Evolutionary conservation across 352 stramenopile genomes (phyloP), one percentile per base, ranked within the genome.

Genomic region (Phytophthora chlamydospora): DNA sequence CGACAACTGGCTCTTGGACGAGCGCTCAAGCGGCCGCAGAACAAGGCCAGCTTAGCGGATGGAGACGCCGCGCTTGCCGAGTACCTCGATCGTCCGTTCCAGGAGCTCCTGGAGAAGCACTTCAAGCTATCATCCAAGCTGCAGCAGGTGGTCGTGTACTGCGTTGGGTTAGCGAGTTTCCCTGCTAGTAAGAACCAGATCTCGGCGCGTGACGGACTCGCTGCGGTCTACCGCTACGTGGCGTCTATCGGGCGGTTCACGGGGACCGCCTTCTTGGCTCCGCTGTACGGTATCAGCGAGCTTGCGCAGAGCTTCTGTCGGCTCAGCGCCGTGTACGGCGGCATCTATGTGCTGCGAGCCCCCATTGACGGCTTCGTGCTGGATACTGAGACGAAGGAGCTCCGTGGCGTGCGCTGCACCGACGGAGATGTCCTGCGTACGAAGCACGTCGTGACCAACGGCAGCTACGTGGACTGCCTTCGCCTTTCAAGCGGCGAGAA

Each of bases 301-400:
- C 68, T 97, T 27, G 75, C 86, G 1, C 90, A 97, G 73, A 91
- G 81, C 40, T 97, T 97, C 64, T 96, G 90, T 71, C 82, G 89
- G 0, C 59, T 96, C 19, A 81, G 80, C 43, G 89, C 89, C 0
- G 88, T 96, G n/a, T 90, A 97, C 59, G 87, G 88, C 3, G 89
- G 81, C 11, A 78, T 95, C 31, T 97, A 96, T 60, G 78, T 97
- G 10, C 73, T 97, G 11, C 74, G 84, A 27, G 79, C 80, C 24
- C 80, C 83, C 8, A 64, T 92, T 41, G 59, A 86, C 32, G 62
- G 59, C 0, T 85, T 93, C n/a, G 65, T 90, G 7, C 36, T 88
- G 3, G 60, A 92, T 44, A 52, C 48, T 4, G 54, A 62, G 11
- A 68, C 53, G 1, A 65, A 80, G 9, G 19, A 63, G 14, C n/a